A percentile compares a stretch with the other conserved stretches of the same genome.
Evolutionary conservation across 148 eudicot species (phyloP).

Genomic region (Agrostemma githago): DNA sequence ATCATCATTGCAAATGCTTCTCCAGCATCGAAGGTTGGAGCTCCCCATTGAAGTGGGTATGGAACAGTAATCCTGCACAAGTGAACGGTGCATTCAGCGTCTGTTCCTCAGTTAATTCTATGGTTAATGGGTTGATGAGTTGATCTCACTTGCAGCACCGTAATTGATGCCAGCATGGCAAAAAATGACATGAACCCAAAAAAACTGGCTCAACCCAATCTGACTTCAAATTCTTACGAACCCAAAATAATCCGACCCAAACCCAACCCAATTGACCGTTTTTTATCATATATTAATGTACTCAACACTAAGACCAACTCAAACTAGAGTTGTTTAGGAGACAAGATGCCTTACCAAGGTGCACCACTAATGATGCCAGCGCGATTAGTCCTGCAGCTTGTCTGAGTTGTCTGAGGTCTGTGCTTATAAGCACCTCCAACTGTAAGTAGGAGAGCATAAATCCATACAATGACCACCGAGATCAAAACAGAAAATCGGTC

Average conservation of each 20-base stretch:
- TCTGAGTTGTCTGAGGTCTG: slow-evolving; percentile 49
- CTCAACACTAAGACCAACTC: too few species aligned
- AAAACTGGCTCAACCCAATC: too few species aligned
- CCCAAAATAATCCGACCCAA: too few species aligned
- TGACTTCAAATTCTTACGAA: too few species aligned
- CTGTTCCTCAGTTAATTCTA: too few species aligned
- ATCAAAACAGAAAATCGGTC: slow-evolving; percentile 77
- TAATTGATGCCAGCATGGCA: too few species aligned
- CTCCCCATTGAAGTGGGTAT: slow-evolving; percentile 97
- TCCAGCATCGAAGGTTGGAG: slow-evolving; percentile 90
- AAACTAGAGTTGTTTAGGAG: not conserved
- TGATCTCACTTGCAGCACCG: too few species aligned
- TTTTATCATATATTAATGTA: too few species aligned
- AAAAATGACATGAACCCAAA: too few species aligned
- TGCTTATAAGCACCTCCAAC: slow-evolving; percentile 85
- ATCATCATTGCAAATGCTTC: slow-evolving; percentile 99
- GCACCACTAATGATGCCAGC: slow-evolving; percentile 76
- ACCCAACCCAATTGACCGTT: too few species aligned
- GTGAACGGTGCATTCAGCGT: not conserved
- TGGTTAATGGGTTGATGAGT: too few species aligned
- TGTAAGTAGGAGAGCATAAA: slow-evolving; percentile 80
- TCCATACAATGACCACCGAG: slow-evolving; percentile 79
- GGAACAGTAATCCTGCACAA: slow-evolving; percentile 75
- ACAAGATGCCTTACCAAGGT: slow-evolving; percentile 51
- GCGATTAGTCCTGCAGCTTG: slow-evolving; percentile 87